Base-by-base conservation (phyloP, 371 early-diverging fungal genomes). In the Polyrhizophydium stewartii region DNA sequence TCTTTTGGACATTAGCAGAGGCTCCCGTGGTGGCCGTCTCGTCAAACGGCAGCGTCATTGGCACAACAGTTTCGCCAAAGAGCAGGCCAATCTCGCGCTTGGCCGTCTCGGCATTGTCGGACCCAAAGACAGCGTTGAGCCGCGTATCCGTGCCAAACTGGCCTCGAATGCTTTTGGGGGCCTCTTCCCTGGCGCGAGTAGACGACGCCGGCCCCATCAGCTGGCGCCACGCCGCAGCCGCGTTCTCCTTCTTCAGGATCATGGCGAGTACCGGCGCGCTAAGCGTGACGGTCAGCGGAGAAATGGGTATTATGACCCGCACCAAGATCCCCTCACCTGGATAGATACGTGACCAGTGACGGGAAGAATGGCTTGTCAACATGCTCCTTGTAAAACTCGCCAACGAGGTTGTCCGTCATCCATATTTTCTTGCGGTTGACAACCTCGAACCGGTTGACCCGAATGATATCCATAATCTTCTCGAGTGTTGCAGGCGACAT, bases 71-170 rank as follows among this genome's bases (percentile, higher is more conserved):
- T 2, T 58, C 30, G 1, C 58, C 65, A 66, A 90, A 89, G 47
- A 88, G 63, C 47, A 86, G 67, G 1, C 72, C 75, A 41, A 90
- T 84, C 67, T 91, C 93, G 25, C 88, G 82, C 40, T 74, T 70
- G 13, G 91, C 92, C 50, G 81, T 76, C 19, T 73, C 78, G 13
- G 69, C 62, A n/a, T 85, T 78, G 64, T 89, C 89, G 46, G 92
- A 91, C 27, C 90, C 92, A 64, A 90, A 89, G 0, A 86, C 86
- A 25, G 90, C 89, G 75, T 93, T 92, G 45, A 83, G 74, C n/a
- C 79, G 77, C 27, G 77, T 78, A 62, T 86, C 87, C 7, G 81
- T 83, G 38, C 93, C 93, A 65, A 84, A 85, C 43, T 65, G 63
- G 0, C 78, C 84, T 22, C 84, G 73, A 24, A 84, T 62, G 45